Base-by-base conservation (phyloP, 75 land plant genomes). In the Adiantum capillusveneris region DNA sequence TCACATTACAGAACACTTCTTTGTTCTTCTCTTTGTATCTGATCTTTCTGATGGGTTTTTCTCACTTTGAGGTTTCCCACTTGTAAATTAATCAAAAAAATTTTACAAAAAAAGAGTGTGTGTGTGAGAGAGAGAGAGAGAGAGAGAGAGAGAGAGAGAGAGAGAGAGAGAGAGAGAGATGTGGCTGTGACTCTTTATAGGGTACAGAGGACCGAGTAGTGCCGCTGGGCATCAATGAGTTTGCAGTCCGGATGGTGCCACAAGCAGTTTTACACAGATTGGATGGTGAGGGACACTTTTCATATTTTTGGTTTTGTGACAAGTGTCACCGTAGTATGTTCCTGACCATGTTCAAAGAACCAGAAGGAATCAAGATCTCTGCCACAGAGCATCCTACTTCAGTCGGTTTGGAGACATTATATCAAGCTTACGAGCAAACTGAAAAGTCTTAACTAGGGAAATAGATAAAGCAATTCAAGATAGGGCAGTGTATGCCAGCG, bases 281-380 rank as follows among this genome's bases (percentile, higher is more conserved):
- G 50, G 75, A 76, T 28, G 80, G 81, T 14, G 93, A 92, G 68
- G 97, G 97, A 7, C 97, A 92, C 36, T 92, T 75, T 54, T 84
- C 97, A 3, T 87, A 80, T 67, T 88, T 84, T 62, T 84, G 58
- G 60, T 84, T 88, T 64, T 92, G 97, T 53, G 86, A 92, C 75
- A 79, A 77, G 58, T 92, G 97, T 64, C 97, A 92, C 48, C 64
- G 82, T 43, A 79, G 84, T 36, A 72, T 92, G 44, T 76, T 92
- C 41, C 67, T 75, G 31, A 82, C 78, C 11, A 72, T 92, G 29
- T 88, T 88, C 64, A 92, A 92, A 36, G 65, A 55, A 49, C 88
- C 87, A 34, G 67, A 74, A 57, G 96, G 87, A 2, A 67, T 54
- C 11, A 56, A 62, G 20, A 65, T 59, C 39, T 54, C 45, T 26